Evolutionary conservation across 441 rosid species (phyloP), one percentile per base, ranked within the genome.

Genomic region (Geranium incanum): DNA sequence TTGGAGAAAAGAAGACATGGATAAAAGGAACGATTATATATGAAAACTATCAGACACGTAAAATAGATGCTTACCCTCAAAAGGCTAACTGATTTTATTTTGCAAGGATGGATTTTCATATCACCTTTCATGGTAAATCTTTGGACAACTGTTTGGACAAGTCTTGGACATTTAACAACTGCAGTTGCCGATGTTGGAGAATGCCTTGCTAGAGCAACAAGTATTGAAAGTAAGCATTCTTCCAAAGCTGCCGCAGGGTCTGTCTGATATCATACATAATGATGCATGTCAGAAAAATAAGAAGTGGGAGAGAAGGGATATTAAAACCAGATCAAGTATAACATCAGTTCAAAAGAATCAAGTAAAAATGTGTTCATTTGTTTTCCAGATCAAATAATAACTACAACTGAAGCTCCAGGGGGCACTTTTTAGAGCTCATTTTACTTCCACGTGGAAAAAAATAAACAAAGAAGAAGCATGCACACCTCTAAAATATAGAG

Each of bases 191-290:
- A 87, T 64, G 79, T 86, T 74, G 92, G 92, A 33, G 97, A 94
- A 86, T 94, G 97, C 85, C 96, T 88, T 68, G 93, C 95, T 72
- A 91, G 83, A 21, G 88, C 95, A 78, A 84, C 70, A 65, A 92
- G 87, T 67, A 86, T 69, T 70, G 93, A 86, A 66, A 91, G 77
- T 66, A 88, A 12, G 86, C 81, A 76, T 65, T 93, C 96, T 70
- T 86, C 92, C 70, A 89, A 80, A 74, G 84, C 76, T 19, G 76
- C 78, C 0, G 82, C 62, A 41, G 83, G 81, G 66, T 79, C 86
- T 39, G 83, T 81, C 98, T 94, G 92, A 76, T 79, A 82, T 67
- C 78, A 78, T 70, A 65, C 36, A 71, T 62, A 72, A 36, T 39
- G 68, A 69, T 33, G n/a, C 11, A 69, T 6, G 55, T 59, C 36